phyloP scores from a whole-genome alignment of 2,329 filamentous ascomycete genomes.

The Ophiostoma sp. region DNA sequence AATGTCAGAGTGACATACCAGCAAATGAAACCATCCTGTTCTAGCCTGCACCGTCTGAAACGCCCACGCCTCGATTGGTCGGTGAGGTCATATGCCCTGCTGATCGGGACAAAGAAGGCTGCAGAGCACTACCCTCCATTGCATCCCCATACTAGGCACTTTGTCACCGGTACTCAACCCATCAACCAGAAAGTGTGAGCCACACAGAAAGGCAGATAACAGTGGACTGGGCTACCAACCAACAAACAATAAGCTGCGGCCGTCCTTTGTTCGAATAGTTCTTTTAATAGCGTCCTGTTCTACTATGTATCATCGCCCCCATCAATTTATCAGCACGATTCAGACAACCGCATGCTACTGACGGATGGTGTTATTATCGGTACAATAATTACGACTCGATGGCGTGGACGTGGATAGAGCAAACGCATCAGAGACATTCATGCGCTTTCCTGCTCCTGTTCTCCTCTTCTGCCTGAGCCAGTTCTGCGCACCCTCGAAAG shows the following conservation, averaged over 20 bases:
- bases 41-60: not conserved
- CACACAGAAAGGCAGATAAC: not conserved
- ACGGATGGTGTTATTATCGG: not conserved
- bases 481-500: too few species aligned
- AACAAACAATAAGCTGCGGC: not conserved
- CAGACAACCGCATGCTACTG: not conserved
- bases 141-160: too few species aligned
- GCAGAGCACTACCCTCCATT: not conserved
- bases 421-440: not conserved
- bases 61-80: not conserved
- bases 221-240: not conserved
- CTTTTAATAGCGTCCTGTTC: not conserved
- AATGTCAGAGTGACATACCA: not conserved
- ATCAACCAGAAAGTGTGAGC: too few species aligned
- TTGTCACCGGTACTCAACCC: not conserved
- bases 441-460: too few species aligned
- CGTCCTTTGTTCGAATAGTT: not conserved
- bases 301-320: not conserved
- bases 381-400: not conserved
- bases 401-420: not conserved
- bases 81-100: not conserved
- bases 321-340: not conserved
- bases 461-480: not conserved
- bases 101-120: slow-evolving; percentile 6
- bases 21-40: not conserved